Percentiles rank a stretch among this genome's conserved stretches.
These are phyloP conservation scores for Claviceps sp. DNA, from an alignment of 2,329 filamentous ascomycete species.

Conservation along the genomic window DNA sequence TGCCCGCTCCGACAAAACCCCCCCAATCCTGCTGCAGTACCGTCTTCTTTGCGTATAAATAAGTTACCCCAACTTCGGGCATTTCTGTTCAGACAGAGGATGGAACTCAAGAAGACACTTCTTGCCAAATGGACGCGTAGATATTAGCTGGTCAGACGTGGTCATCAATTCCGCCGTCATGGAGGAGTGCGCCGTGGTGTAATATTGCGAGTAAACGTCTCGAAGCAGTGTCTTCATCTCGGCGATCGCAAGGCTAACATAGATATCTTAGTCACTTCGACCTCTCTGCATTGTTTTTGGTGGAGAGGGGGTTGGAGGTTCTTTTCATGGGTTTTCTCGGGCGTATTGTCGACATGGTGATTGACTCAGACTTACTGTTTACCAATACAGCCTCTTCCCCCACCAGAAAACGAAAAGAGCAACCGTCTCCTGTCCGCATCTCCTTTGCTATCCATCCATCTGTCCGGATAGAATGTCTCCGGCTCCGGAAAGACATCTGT, in stretches of 20 bases:
- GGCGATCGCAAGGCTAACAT: conserved; percentile 38
- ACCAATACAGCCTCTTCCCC: conserved; percentile 52
- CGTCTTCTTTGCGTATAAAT: neutral
- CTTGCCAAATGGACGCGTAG: conserved; percentile 46
- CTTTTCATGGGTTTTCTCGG: too few species aligned
- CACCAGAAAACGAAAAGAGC: conserved; percentile 53
- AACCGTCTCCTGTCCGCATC: conserved; percentile 54
- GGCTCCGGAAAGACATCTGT: conserved; percentile 62
- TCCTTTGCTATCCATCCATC: conserved; percentile 66
- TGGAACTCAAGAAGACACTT: conserved; percentile 42
- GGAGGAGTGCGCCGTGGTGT: conserved; percentile 38
- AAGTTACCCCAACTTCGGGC: neutral
- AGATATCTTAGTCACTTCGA: neutral
- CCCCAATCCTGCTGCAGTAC: neutral
- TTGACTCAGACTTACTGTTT: conserved; percentile 42
- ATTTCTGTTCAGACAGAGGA: conserved; percentile 13
- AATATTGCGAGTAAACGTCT: conserved; percentile 47
- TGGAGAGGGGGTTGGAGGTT: too few species aligned
- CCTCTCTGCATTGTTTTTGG: conserved; percentile 1
- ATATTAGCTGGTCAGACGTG: conserved; percentile 56
- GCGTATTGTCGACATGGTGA: too few species aligned
- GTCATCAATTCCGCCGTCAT: conserved; percentile 46
- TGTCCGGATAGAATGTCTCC: conserved; percentile 63
- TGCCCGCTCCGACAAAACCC: neutral
- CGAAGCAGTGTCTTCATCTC: conserved; percentile 55